These are phyloP conservation scores for Halenospora varia DNA, from an alignment of 495 filamentous ascomycete genomes.

Conservation along the genomic window DNA sequence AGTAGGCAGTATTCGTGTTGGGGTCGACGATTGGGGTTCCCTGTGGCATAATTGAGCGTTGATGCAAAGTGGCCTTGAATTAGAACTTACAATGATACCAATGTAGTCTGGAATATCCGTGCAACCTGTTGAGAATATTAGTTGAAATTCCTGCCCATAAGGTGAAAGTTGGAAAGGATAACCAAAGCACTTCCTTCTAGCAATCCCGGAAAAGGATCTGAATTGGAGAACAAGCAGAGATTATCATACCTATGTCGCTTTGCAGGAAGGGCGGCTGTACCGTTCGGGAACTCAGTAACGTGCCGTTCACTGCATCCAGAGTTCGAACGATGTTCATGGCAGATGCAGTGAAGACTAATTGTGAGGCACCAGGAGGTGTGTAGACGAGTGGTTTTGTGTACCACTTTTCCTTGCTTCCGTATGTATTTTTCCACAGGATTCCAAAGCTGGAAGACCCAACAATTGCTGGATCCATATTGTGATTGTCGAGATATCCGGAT, in stretches of 20 bases:
- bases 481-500: slow-evolving; percentile 39
- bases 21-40: slow-evolving; percentile 36
- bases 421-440: slow-evolving; percentile 28
- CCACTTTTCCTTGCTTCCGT: slow-evolving; percentile 26
- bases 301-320: slow-evolving; percentile 33
- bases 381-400: slow-evolving; percentile 42
- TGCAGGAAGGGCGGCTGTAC: slow-evolving; percentile 32
- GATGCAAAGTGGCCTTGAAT: not conserved
- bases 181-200: no score
- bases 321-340: slow-evolving; percentile 27
- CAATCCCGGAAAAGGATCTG: no score
- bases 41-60: not conserved
- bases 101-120: slow-evolving; percentile 35
- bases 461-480: slow-evolving; percentile 41
- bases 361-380: slow-evolving; percentile 30
- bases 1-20: slow-evolving; percentile 34
- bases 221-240: no score
- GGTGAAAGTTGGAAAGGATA: no score
- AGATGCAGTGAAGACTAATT: slow-evolving; percentile 39
- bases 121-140: no score
- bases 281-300: slow-evolving; percentile 25
- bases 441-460: slow-evolving; percentile 33
- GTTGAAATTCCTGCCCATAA: no score
- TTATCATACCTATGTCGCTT: slow-evolving; percentile 34
- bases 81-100: slow-evolving; percentile 25